Evolutionary conservation across 2,329 filamentous ascomycete genomes (phyloP).

Genomic region (Trichoderma sp.): DNA sequence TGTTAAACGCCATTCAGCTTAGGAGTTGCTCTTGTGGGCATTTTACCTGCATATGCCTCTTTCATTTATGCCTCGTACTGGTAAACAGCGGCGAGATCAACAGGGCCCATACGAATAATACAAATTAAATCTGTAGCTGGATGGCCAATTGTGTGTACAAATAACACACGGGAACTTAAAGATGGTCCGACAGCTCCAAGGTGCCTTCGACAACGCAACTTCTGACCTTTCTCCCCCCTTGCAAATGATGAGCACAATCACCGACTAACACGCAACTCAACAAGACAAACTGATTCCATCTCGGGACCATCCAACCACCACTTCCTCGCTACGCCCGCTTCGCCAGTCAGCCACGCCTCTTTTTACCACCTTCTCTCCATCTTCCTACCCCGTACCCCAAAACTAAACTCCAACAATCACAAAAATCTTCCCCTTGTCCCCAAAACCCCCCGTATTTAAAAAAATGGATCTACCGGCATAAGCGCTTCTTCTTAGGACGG

Average conservation of each 20-base stretch:
- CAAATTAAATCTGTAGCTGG: not conserved
- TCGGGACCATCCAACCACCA: not conserved
- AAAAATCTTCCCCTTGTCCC: not conserved
- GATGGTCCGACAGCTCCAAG: not conserved
- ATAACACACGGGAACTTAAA: not conserved
- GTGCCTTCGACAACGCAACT: not conserved
- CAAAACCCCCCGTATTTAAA: not conserved
- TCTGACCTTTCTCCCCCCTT: not conserved
- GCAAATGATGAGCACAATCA: not conserved
- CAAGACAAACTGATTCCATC: not conserved
- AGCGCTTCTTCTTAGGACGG: not conserved
- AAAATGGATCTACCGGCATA: slow-evolving; percentile 19
- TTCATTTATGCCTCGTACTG: not conserved
- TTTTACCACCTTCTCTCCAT: not conserved
- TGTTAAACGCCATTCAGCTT: not conserved
- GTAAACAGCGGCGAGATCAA: not conserved
- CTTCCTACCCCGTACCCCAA: not conserved
- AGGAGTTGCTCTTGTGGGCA: not conserved
- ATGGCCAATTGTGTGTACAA: not conserved
- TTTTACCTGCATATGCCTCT: not conserved
- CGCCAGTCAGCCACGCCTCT: not conserved
- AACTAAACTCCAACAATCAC: not conserved
- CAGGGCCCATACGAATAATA: not conserved
- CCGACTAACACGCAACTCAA: not conserved
- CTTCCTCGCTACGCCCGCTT: not conserved